Evolutionary conservation across 73 alveolate species (phyloP), one percentile per base, ranked within the genome.

Genomic region (Diophrys sp.): DNA sequence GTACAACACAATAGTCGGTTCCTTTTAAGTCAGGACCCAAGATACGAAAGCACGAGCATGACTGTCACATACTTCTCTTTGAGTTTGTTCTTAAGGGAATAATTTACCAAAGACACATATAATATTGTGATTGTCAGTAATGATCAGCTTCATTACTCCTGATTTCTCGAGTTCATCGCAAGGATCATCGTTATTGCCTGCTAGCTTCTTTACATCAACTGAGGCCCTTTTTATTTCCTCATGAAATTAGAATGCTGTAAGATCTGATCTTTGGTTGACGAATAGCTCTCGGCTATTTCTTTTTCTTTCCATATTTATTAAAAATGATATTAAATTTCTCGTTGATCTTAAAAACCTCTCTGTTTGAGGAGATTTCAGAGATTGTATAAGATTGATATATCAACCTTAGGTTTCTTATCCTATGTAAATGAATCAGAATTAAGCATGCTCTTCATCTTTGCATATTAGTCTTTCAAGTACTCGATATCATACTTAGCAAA

Each of bases 391-490:
- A n/a, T n/a, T n/a, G n/a, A n/a, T n/a, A n/a, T n/a, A n/a, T n/a
- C n/a, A n/a, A n/a, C n/a, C n/a, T n/a, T n/a, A 0, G 70, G 72
- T 56, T 56, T 31, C 72, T 62, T 62, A 28, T 62, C 72, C 56
- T 78, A 68, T 5, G 33, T 25, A 62, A 75, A 69, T 8, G 67
- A 72, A 25, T 78, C 87, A 69, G 54, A 28, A 18, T 78, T 67
- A 70, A 56, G 34, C 72, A 78, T 78, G 29, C 69, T 80, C 56
- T 78, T 67, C 87, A 78, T 78, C 66, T 78, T 78, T 72, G 67
- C 54, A 77, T 71, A 78, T 34, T 78, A 80, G 14, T 67, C 78
- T 2, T 56, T 27, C 32, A 78, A 80, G 57, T 78, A 78, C 56
- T 31, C 56, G 29, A 54, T 24, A 26, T 68, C 80, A 77, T 69